Evolutionary conservation across 2,329 filamentous ascomycete genomes (phyloP).

Genomic region (Zalaria obscura): DNA sequence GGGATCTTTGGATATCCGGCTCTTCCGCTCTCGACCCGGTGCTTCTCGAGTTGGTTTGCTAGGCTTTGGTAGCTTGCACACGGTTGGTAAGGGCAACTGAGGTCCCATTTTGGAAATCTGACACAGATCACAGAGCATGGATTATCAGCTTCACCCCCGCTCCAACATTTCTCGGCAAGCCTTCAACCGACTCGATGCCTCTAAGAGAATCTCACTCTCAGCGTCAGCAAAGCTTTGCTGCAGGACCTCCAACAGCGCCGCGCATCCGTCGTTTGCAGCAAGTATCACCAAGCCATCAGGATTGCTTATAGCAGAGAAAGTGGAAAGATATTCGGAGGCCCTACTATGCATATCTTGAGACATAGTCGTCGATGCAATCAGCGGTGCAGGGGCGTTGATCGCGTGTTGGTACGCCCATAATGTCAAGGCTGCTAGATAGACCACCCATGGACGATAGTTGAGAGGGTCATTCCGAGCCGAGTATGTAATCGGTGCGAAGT

Average conservation of each 20-base stretch:
- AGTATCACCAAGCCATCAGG: constrained; percentile 65
- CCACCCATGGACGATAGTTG: constrained; percentile 79
- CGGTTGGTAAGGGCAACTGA: too few species aligned
- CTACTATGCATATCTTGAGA: constrained; percentile 57
- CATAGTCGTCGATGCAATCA: background rate
- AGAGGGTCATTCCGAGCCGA: constrained; percentile 69
- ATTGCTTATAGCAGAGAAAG: constrained; percentile 32
- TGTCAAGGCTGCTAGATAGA: constrained; percentile 79
- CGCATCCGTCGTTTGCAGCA: constrained; percentile 63
- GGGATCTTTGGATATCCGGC: too few species aligned
- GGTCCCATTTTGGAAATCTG: too few species aligned
- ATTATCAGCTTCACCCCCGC: background rate
- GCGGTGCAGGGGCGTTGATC: constrained; percentile 4
- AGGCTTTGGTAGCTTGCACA: too few species aligned
- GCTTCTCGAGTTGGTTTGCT: too few species aligned
- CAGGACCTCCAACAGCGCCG: constrained; percentile 64
- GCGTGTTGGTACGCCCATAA: constrained; percentile 90
- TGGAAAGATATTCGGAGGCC: constrained; percentile 12
- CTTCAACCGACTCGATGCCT: constrained; percentile 63
- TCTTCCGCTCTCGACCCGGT: too few species aligned
- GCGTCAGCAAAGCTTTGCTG: constrained; percentile 67
- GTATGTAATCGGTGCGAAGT: constrained; percentile 43
- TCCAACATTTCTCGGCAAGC: constrained; percentile 43
- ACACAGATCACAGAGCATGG: too few species aligned
- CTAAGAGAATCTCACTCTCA: constrained; percentile 77